A percentile compares a stretch with the other conserved stretches of the same genome.
These are phyloP conservation scores for Achaetomiella virescens DNA, from an alignment of 495 filamentous ascomycete species.

Conservation along the genomic window DNA sequence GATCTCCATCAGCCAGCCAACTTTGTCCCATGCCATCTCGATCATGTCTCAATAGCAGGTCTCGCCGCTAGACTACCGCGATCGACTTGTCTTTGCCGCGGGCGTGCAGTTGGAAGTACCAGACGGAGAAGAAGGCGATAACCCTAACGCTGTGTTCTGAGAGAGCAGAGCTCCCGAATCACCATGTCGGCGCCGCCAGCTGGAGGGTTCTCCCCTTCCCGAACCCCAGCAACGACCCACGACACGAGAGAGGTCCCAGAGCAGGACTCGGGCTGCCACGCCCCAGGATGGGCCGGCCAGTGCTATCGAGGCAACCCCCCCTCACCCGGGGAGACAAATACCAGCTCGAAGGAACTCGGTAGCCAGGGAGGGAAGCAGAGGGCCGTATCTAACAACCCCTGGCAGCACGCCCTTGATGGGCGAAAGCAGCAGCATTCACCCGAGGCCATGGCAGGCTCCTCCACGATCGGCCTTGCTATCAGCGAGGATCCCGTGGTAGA, in stretches of 20 bases:
- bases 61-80: neutral
- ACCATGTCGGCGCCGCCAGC: constrained; percentile 33
- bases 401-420: constrained; percentile 29
- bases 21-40: neutral
- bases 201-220: constrained; percentile 48
- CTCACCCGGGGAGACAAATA: constrained; percentile 29
- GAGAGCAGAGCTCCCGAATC: neutral
- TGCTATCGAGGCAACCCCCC: constrained; percentile 19
- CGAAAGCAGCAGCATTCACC: constrained; percentile 5
- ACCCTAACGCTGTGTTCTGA: neutral
- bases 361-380: constrained; percentile 32
- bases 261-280: constrained; percentile 32
- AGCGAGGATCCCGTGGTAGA: constrained; percentile 23
- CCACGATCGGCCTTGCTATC: constrained; percentile 19
- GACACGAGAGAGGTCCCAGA: constrained; percentile 35
- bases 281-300: constrained; percentile 32
- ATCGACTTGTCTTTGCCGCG: neutral
- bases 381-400: constrained; percentile 28
- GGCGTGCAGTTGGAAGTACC: neutral
- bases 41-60: constrained; percentile 9
- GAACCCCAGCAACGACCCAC: constrained; percentile 30
- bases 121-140: neutral
- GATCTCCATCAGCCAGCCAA: neutral
- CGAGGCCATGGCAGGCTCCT: constrained; percentile 16
- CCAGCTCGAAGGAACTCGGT: constrained; percentile 31